Base-by-base conservation (phyloP, 2,329 filamentous ascomycete genomes). In the Intubia oerlemansii region DNA sequence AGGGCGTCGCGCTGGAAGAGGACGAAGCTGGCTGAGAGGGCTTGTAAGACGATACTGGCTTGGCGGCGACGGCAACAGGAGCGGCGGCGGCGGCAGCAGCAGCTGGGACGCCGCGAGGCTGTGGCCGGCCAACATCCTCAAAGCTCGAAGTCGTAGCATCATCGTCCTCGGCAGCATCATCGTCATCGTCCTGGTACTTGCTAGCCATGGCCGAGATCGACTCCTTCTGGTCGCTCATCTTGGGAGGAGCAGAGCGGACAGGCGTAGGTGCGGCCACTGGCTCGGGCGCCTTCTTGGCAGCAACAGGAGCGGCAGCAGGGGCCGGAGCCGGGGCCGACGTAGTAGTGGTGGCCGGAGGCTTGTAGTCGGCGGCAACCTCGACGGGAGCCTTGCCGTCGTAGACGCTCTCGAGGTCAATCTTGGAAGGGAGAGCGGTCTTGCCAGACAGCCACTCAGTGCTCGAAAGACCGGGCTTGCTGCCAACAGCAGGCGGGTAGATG, bases 401-500 rank as follows among this genome's bases (percentile, higher is more conserved):
- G 27, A 95, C 51, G 42, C 78, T 84, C 51, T 90, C 84, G 41
- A 98, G 67, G 39, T 88, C 85, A 45, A 98, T 84, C 62, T 92
- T 95, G 34, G 82, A 62, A 7, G 88, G 84, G 24, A 90, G 52
- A 7, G 60, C 81, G 11, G 75, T 74, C 57, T 91, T 88, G 38
- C 88, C 88, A 10, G 62, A 61, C 30, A 92, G 62, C 84, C 84
- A 98, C 40, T 95, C 84, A 25, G 63, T 54, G 23, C 77, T 66
- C 32, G 70, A 76, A 44, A 91, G 66, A 34, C 76, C 84, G 28
- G 88, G 69, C 52, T 81, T 90, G 30, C 66, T 49, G 35, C 88
- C 85, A 32, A 62, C 60, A 10, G 82, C 75, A 9, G 88, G 85
- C 24, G 85, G 88, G 51, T 80, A 98, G 43, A 98, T 93, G 46